Evolutionary conservation across 148 eudicot species (phyloP), one percentile per base, ranked within the genome.

Genomic region (Amaranthus palmeri): DNA sequence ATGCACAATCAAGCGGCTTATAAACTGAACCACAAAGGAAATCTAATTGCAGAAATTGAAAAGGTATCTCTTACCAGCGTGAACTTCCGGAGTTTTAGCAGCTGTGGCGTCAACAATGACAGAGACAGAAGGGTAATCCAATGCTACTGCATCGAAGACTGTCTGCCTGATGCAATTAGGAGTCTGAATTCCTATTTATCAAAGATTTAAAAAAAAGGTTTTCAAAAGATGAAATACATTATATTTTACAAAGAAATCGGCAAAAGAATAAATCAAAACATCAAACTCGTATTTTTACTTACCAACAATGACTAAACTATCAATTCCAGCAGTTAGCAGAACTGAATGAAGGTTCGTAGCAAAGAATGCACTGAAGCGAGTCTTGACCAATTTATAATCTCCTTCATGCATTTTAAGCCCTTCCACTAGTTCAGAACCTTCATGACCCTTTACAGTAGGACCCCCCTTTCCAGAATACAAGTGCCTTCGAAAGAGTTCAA

Each of bases 111-210:
- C 99, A 59, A 87, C 83, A 58, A 96, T 86, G 59, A 92, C 97
- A 13, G 88, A 80, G 67, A 96, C 92, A 57, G 83, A 81, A 66
- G 88, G 85, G 70, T 88, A 95, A 82, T 95, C 92, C 82, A 88
- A 77, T 69, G 97, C 96, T 14, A 92, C 99, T 10, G 99, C 97
- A 79, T 95, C 99, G 80, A 89, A 92, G 49, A 88, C 97, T 7
- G 97, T 95, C 81, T 95, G 96, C 64, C 99, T 84, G 62, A 95
- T 88, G 80, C 99, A 95, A 73, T 95, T 95, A 65, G 99, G 99
- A 80, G 97, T 95, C 81, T 95, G 99, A 71, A 95, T 97, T 78
- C 99, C 99, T 95, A 79, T 18, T 70, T 42, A 70, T n/a, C 17
- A 62, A 45, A 74, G 25, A 8, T n/a, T 3, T 1, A 25, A 25